phyloP scores from a whole-genome alignment of 768 basidiomycete species.

The Pleurotus tuoliensis region DNA sequence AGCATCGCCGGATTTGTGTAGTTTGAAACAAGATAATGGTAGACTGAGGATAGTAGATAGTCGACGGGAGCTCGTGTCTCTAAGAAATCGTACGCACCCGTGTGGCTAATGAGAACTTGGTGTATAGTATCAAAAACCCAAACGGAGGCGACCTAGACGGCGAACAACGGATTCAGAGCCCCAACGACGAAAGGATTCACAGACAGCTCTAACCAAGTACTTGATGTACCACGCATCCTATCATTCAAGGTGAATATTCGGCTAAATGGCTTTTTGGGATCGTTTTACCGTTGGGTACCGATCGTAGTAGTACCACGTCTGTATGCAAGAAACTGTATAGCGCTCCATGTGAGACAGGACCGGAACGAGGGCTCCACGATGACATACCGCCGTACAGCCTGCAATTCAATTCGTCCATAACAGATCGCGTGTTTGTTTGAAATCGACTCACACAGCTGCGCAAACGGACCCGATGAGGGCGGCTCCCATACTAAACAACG shows the following conservation, averaged over 20 bases:
- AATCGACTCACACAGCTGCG: constrained; percentile 37
- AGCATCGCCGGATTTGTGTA: constrained; percentile 40
- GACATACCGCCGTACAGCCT: constrained; percentile 53
- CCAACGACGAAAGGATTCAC: neutral
- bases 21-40: constrained; percentile 49
- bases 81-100: constrained; percentile 26
- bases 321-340: constrained; percentile 47
- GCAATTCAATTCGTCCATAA: constrained; percentile 1
- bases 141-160: constrained; percentile 38
- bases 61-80: too few species aligned
- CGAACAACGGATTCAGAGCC: neutral
- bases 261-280: neutral
- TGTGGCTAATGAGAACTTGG: constrained; percentile 52
- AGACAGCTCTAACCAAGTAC: constrained; percentile 30
- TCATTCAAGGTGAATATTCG: constrained; percentile 3
- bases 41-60: constrained; percentile 31
- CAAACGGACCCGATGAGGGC: constrained; percentile 46
- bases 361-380: neutral
- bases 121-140: constrained; percentile 50
- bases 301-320: constrained; percentile 53
- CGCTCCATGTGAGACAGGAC: neutral
- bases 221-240: constrained; percentile 53
- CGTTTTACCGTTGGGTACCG: constrained; percentile 36
- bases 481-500: constrained; percentile 41
- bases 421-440: neutral